These are phyloP conservation scores for Gnetum montanum DNA, from an alignment of 75 land plant species.

Conservation along the genomic window DNA sequence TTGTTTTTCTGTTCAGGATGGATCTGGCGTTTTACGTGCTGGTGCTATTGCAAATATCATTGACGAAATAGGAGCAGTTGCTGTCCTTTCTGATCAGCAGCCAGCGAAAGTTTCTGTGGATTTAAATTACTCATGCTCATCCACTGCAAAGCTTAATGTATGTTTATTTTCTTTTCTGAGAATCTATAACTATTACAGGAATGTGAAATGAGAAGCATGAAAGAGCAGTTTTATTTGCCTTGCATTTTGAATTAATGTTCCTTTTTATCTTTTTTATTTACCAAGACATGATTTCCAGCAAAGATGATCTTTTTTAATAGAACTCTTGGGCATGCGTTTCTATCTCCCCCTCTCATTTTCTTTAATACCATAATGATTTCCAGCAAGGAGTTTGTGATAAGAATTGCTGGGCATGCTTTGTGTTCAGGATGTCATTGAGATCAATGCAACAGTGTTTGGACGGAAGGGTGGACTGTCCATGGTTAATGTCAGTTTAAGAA, in stretches of 20 bases:
- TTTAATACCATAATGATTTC: too few relatives aligned
- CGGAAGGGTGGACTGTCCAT: slow-evolving; percentile 33
- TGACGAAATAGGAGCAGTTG: slow-evolving; percentile 49
- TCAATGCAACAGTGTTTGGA: slow-evolving; percentile 40
- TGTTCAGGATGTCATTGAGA: slow-evolving; percentile 53
- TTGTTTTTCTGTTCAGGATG: slow-evolving; percentile 23
- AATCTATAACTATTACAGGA: neutral
- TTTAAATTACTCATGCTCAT: slow-evolving; percentile 36
- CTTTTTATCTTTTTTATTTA: neutral
- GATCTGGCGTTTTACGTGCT: slow-evolving; percentile 25
- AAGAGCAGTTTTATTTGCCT: neutral
- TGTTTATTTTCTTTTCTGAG: neutral
- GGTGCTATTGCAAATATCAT: slow-evolving; percentile 51
- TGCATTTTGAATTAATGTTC: neutral
- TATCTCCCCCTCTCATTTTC: too few relatives aligned
- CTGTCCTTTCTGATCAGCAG: slow-evolving; percentile 16
- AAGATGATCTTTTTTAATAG: too few relatives aligned
- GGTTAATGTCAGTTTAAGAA: slow-evolving; percentile 31
- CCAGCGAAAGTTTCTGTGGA: slow-evolving; percentile 49
- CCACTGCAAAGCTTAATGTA: slow-evolving; percentile 36
- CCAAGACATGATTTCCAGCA: neutral
- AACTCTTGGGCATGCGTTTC: too few relatives aligned
- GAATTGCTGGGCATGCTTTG: neutral
- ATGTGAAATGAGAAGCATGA: neutral
- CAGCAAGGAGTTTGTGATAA: too few relatives aligned